Evolutionary conservation across 2,329 filamentous ascomycete species (phyloP).

Genomic region (Coniochaeta sp.): DNA sequence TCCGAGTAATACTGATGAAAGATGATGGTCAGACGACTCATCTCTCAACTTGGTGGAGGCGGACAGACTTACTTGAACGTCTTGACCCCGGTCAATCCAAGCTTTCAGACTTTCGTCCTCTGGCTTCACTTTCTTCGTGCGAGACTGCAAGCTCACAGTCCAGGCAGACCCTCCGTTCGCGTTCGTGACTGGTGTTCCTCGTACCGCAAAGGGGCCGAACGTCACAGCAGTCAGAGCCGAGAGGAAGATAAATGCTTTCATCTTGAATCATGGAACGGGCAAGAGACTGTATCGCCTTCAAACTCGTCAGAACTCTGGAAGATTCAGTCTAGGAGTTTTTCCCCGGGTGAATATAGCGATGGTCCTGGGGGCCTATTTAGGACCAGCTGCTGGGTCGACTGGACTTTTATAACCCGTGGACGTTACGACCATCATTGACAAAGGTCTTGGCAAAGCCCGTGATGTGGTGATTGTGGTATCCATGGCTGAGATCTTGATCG

Average conservation of each 20-base stretch:
- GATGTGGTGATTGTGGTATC: background rate
- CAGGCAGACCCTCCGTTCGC: background rate
- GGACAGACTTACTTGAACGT: background rate
- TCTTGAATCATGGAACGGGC: background rate
- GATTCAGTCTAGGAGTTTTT: background rate
- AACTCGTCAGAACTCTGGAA: background rate
- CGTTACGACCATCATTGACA: background rate
- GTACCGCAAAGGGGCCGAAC: background rate
- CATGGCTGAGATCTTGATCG: background rate
- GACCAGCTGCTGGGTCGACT: background rate
- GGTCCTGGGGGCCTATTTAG: background rate
- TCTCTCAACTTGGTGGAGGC: background rate
- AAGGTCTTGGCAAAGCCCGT: background rate
- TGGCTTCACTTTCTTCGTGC: background rate
- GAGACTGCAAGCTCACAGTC: background rate
- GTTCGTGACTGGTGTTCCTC: background rate
- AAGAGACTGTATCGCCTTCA: background rate
- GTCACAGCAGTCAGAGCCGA: background rate
- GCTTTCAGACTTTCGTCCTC: background rate
- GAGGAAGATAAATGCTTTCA: background rate
- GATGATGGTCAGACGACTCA: background rate
- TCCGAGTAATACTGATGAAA: slow-evolving; percentile 11
- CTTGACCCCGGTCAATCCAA: background rate
- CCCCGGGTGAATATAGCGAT: background rate
- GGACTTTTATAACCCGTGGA: background rate